Evolutionary conservation across 2,329 filamentous ascomycete species (phyloP), one percentile per base, ranked within the genome.

Genomic region (Atkinsonella hypoxylon): DNA sequence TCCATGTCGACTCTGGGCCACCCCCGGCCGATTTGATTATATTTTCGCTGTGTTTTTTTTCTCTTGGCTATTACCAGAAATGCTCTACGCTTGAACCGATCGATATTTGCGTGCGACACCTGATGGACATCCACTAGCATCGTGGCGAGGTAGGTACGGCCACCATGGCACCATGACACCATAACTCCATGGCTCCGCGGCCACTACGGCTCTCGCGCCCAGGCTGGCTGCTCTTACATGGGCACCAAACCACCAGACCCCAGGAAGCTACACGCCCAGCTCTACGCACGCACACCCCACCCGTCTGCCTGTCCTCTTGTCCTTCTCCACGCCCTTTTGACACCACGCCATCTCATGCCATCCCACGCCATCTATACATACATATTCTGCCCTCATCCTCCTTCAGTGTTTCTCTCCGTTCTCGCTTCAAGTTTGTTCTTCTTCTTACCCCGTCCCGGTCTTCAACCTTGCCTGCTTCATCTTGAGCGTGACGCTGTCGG

Each of bases 311-410:
- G 30, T 36, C 32, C n/a, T 8, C 13, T 31, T 20, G 18, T n/a
- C 30, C 30, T 26, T 11, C 15, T 39, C 48, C 48, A 48, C 46
- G 31, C 40, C 43, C 48, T 32, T 41, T 10, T 45, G 48, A 48
- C 48, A 34, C 46, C 49, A 26, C 26, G 26, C 26, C 45, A 38
- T 31, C 43, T 26, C 17, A 17, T 34, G 34, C 32, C 36, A 41
- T 47, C 32, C 32, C 13, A 12, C 20, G 11, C 22, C 22, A 18
- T 45, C 18, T 26, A 51, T 47, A 50, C 41, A 49, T 59, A 59
- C 56, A 58, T 59, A 41, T 47, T 51, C 48, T 54, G 54, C 58
- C 57, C 56, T 57, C 56, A 47, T 56, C 52, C 46, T 48, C 44
- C 41, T 47, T 32, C 42, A 49, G 44, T 42, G 26, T 20, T 39